Evolutionary conservation across 1,284 basidiomycete species (phyloP).

Genomic region (Pyrrhoderma lamaoense): DNA sequence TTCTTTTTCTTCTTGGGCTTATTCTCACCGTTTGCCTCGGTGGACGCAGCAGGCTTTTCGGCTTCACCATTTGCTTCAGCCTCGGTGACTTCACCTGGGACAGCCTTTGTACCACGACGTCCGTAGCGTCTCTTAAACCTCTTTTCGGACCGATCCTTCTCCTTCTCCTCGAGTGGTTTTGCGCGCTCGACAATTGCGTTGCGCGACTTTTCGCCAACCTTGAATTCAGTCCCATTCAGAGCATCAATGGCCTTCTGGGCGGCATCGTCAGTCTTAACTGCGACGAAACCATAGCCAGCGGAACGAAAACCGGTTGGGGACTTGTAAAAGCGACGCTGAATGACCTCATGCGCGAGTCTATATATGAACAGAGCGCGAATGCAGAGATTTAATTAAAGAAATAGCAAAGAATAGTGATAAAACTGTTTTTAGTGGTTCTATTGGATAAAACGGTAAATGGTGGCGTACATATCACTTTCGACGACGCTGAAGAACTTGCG

Average conservation of each 20-base stretch:
- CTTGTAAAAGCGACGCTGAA: slow-evolving; percentile 41
- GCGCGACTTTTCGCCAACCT: slow-evolving; percentile 48
- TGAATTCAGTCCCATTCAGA: slow-evolving; percentile 83
- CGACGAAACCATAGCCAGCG: slow-evolving; percentile 89
- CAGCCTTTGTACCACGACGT: slow-evolving; percentile 74
- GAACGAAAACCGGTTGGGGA: slow-evolving; percentile 50
- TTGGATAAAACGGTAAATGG: slow-evolving; percentile 2
- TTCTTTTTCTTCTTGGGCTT: slow-evolving; percentile 83
- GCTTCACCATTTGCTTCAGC: slow-evolving; percentile 77
- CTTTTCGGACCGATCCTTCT: slow-evolving; percentile 72
- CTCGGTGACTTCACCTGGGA: slow-evolving; percentile 78
- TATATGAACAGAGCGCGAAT: slow-evolving; percentile 18
- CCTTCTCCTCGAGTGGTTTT: slow-evolving; percentile 81
- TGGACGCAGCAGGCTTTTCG: slow-evolving; percentile 41
- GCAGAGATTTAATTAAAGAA: slow-evolving; percentile 4
- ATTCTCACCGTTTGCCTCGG: slow-evolving; percentile 43
- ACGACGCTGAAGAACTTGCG: slow-evolving; percentile 82
- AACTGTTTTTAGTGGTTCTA: not conserved
- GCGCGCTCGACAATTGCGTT: slow-evolving; percentile 84
- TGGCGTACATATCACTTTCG: slow-evolving; percentile 70
- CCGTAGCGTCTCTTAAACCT: slow-evolving; percentile 65
- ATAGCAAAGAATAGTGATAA: slow-evolving; percentile 2
- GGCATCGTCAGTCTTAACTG: slow-evolving; percentile 71
- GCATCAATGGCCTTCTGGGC: slow-evolving; percentile 80
- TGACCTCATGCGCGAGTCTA: slow-evolving; percentile 73